phyloP scores from a whole-genome alignment of 2,329 filamentous ascomycete genomes.

The Cytospora mali region DNA sequence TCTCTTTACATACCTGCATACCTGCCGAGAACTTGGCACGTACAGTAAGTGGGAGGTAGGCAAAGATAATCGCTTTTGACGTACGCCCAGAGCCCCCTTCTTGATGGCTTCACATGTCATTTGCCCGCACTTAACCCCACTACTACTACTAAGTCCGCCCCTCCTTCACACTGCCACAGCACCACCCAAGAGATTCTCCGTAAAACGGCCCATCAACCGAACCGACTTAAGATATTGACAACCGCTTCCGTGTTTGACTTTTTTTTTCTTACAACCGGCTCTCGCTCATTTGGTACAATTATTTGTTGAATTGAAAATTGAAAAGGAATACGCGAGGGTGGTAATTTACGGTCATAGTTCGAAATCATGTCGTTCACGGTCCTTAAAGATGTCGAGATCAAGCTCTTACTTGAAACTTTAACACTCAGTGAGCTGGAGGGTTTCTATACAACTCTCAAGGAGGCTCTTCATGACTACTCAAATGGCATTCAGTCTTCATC shows the following conservation, averaged over 20 bases:
- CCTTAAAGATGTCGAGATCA: constrained; percentile 60
- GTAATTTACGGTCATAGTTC: not conserved
- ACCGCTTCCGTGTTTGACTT: not conserved
- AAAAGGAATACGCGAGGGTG: not conserved
- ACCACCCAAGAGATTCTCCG: not conserved
- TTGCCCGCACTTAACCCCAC: not conserved
- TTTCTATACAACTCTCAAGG: constrained; percentile 52
- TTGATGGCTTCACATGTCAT: not conserved
- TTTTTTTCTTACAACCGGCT: not conserved
- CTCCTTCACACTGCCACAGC: not conserved
- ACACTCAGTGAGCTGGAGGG: constrained; percentile 54
- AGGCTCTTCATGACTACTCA: constrained; percentile 64
- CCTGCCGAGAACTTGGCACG: too few relatives aligned
- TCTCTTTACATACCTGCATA: too few relatives aligned
- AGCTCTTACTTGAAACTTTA: constrained; percentile 55
- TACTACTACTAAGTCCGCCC: not conserved
- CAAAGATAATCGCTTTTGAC: too few relatives aligned
- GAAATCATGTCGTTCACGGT: constrained; percentile 59
- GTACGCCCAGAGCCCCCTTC: not conserved
- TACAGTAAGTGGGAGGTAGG: too few relatives aligned
- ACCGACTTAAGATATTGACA: not conserved
- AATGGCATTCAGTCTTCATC: constrained; percentile 52
- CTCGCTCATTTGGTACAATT: not conserved
- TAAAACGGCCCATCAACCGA: not conserved
- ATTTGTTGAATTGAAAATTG: too few relatives aligned